Conservation (phyloP, 805 yeast species). For the Metschnikowia arizonensis region DNA sequence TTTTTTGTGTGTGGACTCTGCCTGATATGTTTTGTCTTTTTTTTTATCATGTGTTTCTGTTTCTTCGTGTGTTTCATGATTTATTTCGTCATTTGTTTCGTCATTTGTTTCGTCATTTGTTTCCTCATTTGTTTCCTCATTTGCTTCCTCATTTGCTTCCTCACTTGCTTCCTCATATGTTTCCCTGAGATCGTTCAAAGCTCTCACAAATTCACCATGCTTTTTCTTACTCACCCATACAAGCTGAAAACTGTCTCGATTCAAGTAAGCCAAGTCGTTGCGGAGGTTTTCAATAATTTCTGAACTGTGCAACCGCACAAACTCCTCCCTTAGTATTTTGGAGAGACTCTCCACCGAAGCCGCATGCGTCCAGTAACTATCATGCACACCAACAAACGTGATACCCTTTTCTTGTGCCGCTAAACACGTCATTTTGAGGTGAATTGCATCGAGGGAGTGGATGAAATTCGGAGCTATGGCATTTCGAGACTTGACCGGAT, state of each 20-base stretch:
- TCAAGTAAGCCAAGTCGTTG: constrained; percentile 24
- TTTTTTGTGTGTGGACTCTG: not conserved
- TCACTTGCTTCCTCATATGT: no score
- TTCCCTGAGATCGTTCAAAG: constrained; percentile 8
- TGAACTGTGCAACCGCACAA: constrained; percentile 31
- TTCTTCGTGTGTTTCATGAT: no score
- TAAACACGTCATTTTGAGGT: constrained; percentile 34
- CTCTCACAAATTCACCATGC: constrained; percentile 11
- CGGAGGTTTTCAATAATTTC: constrained; percentile 25
- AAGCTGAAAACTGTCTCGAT: constrained; percentile 27
- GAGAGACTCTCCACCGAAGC: constrained; percentile 27
- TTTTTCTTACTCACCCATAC: constrained; percentile 26
- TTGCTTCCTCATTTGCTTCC: no score
- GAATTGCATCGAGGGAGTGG: constrained; percentile 41
- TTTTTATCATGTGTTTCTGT: no score
- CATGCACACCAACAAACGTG: constrained; percentile 40
- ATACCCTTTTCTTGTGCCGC: constrained; percentile 20
- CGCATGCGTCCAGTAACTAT: constrained; percentile 43
- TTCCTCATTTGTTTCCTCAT: no score
- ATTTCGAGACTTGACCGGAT: constrained; percentile 29
- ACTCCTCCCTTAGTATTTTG: constrained; percentile 29
- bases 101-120: no score
- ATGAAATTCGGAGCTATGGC: constrained; percentile 43
- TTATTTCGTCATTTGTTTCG: no score
- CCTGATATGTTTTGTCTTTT: constrained; percentile 5